Evolutionary conservation across 2,329 filamentous ascomycete genomes (phyloP).

Genomic region (Incumbomyces lentus): DNA sequence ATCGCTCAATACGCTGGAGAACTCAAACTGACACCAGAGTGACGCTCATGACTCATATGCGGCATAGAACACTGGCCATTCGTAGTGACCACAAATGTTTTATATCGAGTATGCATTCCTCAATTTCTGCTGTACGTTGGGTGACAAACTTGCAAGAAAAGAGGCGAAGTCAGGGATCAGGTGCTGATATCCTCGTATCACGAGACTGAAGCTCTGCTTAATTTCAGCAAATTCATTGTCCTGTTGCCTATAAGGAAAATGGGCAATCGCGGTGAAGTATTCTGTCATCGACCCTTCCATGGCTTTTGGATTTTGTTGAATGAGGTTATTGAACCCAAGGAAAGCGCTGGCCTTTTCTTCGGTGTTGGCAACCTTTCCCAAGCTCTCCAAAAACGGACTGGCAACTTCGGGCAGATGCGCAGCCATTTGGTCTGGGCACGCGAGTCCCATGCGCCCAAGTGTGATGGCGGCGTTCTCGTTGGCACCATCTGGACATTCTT

Average conservation of each 20-base stretch:
- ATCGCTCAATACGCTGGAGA: too few relatives aligned
- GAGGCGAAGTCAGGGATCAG: conserved; percentile 38
- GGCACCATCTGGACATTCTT: conserved; percentile 73
- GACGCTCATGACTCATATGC: too few relatives aligned
- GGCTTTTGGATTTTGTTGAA: conserved; percentile 76
- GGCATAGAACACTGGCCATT: neutral
- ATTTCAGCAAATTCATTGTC: conserved; percentile 52
- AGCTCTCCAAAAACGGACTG: conserved; percentile 66
- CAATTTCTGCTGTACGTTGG: conserved; percentile 31
- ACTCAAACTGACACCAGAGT: too few relatives aligned
- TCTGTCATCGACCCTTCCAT: conserved; percentile 77
- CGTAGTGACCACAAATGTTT: conserved; percentile 5
- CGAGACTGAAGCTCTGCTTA: conserved; percentile 66
- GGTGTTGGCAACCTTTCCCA: conserved; percentile 75
- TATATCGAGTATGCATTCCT: conserved; percentile 34
- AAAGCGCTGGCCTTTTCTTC: conserved; percentile 93
- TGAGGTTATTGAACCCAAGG: conserved; percentile 75
- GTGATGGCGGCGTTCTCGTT: conserved; percentile 92
- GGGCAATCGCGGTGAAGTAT: conserved; percentile 76
- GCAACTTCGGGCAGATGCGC: conserved; percentile 72
- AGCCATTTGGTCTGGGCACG: conserved; percentile 65
- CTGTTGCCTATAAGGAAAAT: conserved; percentile 51
- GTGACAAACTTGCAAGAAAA: conserved; percentile 34
- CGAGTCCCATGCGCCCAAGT: conserved; percentile 73
- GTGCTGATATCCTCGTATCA: conserved; percentile 42